phyloP scores from a whole-genome alignment of 805 yeast species.

The Yarrowia keelungensis region DNA sequence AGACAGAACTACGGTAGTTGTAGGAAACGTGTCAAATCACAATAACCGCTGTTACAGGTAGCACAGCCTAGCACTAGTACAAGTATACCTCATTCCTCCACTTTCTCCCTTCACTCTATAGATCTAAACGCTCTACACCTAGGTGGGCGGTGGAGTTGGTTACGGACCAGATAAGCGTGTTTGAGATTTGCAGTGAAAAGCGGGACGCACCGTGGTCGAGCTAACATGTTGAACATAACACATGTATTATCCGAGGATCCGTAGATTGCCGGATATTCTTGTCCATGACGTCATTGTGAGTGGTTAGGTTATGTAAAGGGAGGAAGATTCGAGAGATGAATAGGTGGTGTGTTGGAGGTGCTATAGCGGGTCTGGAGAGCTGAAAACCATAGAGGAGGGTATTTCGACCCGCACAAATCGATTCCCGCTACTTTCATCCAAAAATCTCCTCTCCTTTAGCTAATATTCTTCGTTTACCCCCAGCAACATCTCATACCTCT shows the following conservation, averaged over 20 bases:
- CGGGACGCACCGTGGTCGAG: too few species aligned
- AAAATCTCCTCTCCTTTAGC: too few species aligned
- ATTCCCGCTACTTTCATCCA: not conserved
- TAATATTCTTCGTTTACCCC: too few species aligned
- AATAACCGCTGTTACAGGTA: too few species aligned
- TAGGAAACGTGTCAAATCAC: too few species aligned
- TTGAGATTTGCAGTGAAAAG: not conserved
- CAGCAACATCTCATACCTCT: not conserved
- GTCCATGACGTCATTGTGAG: not conserved
- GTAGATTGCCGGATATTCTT: conserved; percentile 16
- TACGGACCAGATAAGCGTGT: not conserved
- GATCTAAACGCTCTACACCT: not conserved
- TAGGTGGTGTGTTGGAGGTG: not conserved
- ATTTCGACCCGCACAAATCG: not conserved
- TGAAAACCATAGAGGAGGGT: not conserved
- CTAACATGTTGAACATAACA: not conserved
- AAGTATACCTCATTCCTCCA: not conserved
- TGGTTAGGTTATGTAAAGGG: not conserved
- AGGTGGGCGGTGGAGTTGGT: conserved; percentile 11
- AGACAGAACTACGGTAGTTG: not conserved
- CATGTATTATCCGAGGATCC: conserved; percentile 5
- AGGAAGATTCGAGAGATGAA: not conserved
- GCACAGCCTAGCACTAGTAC: too few species aligned
- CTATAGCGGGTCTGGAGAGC: not conserved
- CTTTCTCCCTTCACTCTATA: not conserved